Percentiles rank a stretch among this genome's conserved stretches.
Conservation (phyloP, 2,329 filamentous ascomycete genomes). For the Aspergillus fijiensis region DNA sequence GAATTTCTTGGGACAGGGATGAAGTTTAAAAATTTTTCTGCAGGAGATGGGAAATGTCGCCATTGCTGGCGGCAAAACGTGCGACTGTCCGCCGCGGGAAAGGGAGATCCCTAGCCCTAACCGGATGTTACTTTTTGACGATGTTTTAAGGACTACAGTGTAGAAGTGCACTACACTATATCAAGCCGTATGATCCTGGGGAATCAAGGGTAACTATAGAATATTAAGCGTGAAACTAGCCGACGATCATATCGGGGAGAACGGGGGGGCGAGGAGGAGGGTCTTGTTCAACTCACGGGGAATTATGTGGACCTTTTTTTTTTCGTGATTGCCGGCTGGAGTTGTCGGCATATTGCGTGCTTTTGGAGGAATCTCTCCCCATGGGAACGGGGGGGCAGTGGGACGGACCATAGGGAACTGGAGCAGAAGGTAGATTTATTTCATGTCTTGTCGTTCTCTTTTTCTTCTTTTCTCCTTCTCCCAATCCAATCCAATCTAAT, state of each 20-base stretch:
- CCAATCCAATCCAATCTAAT: too few relatives aligned
- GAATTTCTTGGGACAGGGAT: not conserved
- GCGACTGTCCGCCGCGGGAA: not conserved
- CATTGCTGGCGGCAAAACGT: not conserved
- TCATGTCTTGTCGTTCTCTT: not conserved
- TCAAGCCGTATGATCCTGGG: not conserved
- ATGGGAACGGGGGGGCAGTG: slow-evolving; percentile 1
- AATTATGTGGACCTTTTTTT: not conserved
- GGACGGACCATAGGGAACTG: not conserved
- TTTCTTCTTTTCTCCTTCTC: not conserved
- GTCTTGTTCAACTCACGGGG: not conserved
- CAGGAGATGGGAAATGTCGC: not conserved
- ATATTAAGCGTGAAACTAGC: slow-evolving; percentile 6
- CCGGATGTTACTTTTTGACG: not conserved
- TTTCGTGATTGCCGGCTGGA: not conserved
- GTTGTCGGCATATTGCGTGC: slow-evolving; percentile 23
- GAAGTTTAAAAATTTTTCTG: not conserved
- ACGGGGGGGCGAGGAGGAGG: too few relatives aligned
- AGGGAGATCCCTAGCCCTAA: not conserved
- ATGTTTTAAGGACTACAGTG: too few relatives aligned
- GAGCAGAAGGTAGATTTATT: not conserved
- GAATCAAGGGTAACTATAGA: not conserved
- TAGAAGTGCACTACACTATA: too few relatives aligned
- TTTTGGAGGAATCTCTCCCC: slow-evolving; percentile 14
- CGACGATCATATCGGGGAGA: slow-evolving; percentile 1